A percentile compares a stretch with the other conserved stretches of the same genome.
These are phyloP conservation scores for Lactarius akahatsu DNA, from an alignment of 768 basidiomycete species.

Conservation along the genomic window DNA sequence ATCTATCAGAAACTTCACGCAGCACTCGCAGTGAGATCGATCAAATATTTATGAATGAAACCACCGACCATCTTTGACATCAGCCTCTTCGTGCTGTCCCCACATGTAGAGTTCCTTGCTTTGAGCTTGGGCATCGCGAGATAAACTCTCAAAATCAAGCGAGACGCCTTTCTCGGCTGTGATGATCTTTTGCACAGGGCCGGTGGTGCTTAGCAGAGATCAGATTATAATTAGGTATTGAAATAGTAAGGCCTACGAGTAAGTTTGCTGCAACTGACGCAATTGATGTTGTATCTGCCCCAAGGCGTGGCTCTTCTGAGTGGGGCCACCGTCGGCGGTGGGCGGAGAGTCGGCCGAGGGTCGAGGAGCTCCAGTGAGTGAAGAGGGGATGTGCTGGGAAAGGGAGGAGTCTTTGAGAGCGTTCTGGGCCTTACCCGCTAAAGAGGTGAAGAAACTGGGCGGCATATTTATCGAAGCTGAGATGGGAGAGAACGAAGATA, in stretches of 20 bases:
- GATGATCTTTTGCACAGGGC: slow-evolving; percentile 74
- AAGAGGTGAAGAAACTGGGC: slow-evolving; percentile 58
- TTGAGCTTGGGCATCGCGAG: slow-evolving; percentile 64
- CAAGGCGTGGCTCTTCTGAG: slow-evolving; percentile 52
- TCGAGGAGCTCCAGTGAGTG: slow-evolving; percentile 42
- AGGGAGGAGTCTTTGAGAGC: slow-evolving; percentile 64
- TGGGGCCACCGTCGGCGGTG: slow-evolving; percentile 27
- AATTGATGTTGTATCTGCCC: slow-evolving; percentile 71
- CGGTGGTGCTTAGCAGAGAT: slow-evolving; percentile 45
- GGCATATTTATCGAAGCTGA: slow-evolving; percentile 45
- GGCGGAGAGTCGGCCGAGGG: slow-evolving; percentile 23
- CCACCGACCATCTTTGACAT: slow-evolving; percentile 73
- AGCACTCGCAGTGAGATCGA: background rate
- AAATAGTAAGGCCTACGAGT: slow-evolving; percentile 46
- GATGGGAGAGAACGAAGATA: slow-evolving; percentile 22
- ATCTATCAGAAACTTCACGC: slow-evolving; percentile 61
- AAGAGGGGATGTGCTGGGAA: slow-evolving; percentile 52
- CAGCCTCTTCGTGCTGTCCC: slow-evolving; percentile 70
- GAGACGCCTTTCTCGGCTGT: slow-evolving; percentile 76
- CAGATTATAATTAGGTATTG: background rate
- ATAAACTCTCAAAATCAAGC: slow-evolving; percentile 66
- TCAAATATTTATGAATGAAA: background rate
- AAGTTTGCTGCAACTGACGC: slow-evolving; percentile 71
- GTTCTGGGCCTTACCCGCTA: slow-evolving; percentile 76
- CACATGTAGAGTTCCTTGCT: slow-evolving; percentile 86